Evolutionary conservation across 495 filamentous ascomycete species (phyloP).

Genomic region (Tuber borchii): DNA sequence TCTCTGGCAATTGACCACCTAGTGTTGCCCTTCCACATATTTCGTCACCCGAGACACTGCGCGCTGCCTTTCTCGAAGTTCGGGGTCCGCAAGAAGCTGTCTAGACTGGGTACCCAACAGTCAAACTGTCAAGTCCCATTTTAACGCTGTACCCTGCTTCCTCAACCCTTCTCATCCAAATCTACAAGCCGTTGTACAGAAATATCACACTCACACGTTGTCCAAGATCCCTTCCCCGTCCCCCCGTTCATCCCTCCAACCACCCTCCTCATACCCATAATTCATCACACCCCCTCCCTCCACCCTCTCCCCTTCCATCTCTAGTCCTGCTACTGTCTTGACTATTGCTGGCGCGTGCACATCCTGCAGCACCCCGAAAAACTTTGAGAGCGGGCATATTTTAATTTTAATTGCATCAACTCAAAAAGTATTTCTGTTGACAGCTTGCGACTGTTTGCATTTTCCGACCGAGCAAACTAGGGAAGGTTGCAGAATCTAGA

Average conservation of each 20-base stretch:
- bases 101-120: conserved; percentile 36
- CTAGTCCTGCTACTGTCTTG: conserved; percentile 31
- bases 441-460: conserved; percentile 35
- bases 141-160: conserved; percentile 38
- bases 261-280: conserved; percentile 22
- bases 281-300: conserved; percentile 24
- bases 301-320: conserved; percentile 36
- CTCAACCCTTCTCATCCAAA: conserved; percentile 38
- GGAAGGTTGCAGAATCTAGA: conserved; percentile 36
- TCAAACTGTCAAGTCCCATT: conserved; percentile 40
- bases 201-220: conserved; percentile 40
- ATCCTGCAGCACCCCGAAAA: conserved; percentile 41
- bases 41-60: conserved; percentile 41
- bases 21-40: conserved; percentile 39
- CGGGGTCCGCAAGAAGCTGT: conserved; percentile 37
- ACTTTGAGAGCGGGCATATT: conserved; percentile 33
- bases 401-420: conserved; percentile 37
- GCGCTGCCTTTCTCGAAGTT: conserved; percentile 39
- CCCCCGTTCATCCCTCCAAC: conserved; percentile 37
- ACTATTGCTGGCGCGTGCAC: conserved; percentile 40
- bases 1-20: conserved; percentile 30
- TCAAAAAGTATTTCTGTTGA: conserved; percentile 38
- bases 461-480: conserved; percentile 34
- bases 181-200: conserved; percentile 39
- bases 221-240: conserved; percentile 37